These are phyloP conservation scores for Suillus decipiens DNA, from an alignment of 768 basidiomycete species.

Conservation along the genomic window DNA sequence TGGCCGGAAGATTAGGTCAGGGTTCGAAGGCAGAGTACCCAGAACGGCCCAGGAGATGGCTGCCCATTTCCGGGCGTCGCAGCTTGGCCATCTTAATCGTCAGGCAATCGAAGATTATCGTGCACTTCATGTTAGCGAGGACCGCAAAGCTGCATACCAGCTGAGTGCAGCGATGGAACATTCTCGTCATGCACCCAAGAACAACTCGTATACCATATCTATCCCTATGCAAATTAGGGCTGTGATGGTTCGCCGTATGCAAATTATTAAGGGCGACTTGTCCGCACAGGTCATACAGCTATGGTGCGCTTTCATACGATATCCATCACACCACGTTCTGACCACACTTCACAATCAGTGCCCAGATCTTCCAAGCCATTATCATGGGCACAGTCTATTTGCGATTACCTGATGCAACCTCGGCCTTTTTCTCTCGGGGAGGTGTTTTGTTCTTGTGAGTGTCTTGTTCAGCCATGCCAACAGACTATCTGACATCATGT, in stretches of 20 bases:
- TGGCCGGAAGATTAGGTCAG: conserved; percentile 51
- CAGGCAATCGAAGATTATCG: conserved; percentile 50
- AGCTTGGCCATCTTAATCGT: conserved; percentile 42
- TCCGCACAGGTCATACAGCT: conserved; percentile 36
- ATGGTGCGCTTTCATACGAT: conserved; percentile 30
- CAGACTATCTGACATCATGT: conserved; percentile 46
- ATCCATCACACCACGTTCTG: conserved; percentile 16
- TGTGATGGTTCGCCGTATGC: conserved; percentile 47
- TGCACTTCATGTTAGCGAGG: conserved; percentile 44
- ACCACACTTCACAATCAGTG: conserved; percentile 34
- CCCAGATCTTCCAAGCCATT: conserved; percentile 25
- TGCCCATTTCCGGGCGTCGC: conserved; percentile 43
- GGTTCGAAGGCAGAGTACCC: conserved; percentile 43
- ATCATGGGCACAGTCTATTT: conserved; percentile 43
- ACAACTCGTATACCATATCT: conserved; percentile 47
- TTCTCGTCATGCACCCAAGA: conserved; percentile 43
- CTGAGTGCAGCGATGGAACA: conserved; percentile 53
- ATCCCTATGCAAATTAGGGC: conserved; percentile 45
- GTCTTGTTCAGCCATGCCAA: background rate
- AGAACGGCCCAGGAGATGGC: conserved; percentile 61
- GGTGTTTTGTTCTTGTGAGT: conserved; percentile 76
- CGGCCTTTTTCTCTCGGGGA: conserved; percentile 54
- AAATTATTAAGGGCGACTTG: conserved; percentile 45
- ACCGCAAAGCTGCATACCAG: conserved; percentile 45
- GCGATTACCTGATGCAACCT: conserved; percentile 36